Conservation (phyloP, 106 monocot genomes). For the Xerophyta viscosa region DNA sequence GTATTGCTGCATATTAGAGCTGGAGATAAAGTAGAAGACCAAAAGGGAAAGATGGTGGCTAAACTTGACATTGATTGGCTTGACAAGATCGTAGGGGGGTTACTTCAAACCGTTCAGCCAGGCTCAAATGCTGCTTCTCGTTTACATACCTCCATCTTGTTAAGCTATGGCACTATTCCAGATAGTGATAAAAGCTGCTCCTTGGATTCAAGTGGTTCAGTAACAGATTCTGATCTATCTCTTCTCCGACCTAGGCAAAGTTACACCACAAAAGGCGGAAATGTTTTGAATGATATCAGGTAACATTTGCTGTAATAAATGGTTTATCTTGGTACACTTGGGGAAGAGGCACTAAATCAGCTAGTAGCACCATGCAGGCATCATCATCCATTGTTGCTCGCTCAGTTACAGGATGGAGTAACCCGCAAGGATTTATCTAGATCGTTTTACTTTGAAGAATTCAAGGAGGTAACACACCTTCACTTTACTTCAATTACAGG, state of each 20-base stretch:
- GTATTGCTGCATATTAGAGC: constrained; percentile 55
- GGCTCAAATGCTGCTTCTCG: constrained; percentile 59
- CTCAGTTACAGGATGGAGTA: constrained; percentile 84
- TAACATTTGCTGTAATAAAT: background rate
- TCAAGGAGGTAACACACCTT: constrained; percentile 47
- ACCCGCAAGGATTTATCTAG: constrained; percentile 51
- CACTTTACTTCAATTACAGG: too few species aligned
- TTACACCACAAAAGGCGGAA: constrained; percentile 75
- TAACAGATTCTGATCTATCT: constrained; percentile 65
- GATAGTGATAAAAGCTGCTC: constrained; percentile 18
- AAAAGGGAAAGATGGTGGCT: constrained; percentile 24
- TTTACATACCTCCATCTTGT: constrained; percentile 57
- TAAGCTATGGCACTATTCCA: constrained; percentile 54
- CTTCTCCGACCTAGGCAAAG: constrained; percentile 79
- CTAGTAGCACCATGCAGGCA: constrained; percentile 34
- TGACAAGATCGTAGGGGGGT: constrained; percentile 47
- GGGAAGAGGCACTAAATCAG: background rate
- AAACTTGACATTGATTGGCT: constrained; percentile 39
- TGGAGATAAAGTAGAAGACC: constrained; percentile 21
- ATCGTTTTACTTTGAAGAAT: constrained; percentile 57
- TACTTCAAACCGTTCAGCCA: constrained; percentile 39
- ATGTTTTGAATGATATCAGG: constrained; percentile 55
- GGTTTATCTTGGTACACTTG: background rate
- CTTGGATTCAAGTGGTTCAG: constrained; percentile 17
- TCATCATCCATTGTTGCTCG: constrained; percentile 80